A percentile compares a stretch with the other conserved stretches of the same genome.
These are phyloP conservation scores for Boletus sensibilis DNA, from an alignment of 768 basidiomycete genomes.

Conservation along the genomic window DNA sequence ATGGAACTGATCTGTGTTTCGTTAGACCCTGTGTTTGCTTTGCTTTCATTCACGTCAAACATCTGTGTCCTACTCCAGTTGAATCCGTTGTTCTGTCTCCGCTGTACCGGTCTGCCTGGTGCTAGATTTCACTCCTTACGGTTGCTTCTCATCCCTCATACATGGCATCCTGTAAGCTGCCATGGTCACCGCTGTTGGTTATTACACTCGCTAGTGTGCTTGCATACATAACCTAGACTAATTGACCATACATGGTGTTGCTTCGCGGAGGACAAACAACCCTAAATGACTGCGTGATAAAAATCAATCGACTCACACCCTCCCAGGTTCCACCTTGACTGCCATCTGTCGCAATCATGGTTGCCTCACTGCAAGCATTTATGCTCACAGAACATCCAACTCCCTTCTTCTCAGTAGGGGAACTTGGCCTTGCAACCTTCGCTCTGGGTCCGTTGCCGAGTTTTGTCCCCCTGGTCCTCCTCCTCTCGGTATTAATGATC, in stretches of 20 bases:
- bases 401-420: conserved; percentile 20
- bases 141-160: background rate
- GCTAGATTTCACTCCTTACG: background rate
- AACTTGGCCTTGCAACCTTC: conserved; percentile 25
- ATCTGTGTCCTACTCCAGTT: background rate
- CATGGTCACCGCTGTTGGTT: background rate
- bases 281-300: conserved; percentile 16
- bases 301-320: conserved; percentile 3
- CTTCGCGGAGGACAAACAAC: conserved; percentile 22
- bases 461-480: conserved; percentile 36
- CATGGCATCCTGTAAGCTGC: background rate
- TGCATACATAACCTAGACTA: background rate
- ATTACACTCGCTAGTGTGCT: background rate
- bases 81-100: background rate
- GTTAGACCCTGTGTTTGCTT: background rate
- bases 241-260: conserved; percentile 2
- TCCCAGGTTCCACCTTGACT: conserved; percentile 2
- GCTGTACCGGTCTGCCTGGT: background rate
- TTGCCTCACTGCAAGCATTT: conserved; percentile 20
- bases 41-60: background rate
- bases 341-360: conserved; percentile 16
- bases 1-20: conserved; percentile 4
- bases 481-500: conserved; percentile 27
- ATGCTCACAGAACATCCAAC: conserved; percentile 28
- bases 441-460: conserved; percentile 31